phyloP scores from a whole-genome alignment of 23 red algal genomes.

The Gracilariopsis chorda region DNA sequence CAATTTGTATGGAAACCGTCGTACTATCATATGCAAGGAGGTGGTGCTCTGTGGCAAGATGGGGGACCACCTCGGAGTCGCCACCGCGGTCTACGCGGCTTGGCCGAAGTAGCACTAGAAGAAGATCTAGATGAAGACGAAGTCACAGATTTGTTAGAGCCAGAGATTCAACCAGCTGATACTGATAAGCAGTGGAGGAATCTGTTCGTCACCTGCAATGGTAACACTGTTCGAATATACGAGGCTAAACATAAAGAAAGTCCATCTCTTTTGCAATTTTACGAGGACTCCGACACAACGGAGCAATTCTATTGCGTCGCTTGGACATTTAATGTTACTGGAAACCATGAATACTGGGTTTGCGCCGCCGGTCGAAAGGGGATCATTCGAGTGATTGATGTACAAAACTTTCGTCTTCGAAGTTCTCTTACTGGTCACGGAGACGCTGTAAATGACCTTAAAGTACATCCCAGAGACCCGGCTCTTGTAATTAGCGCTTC shows the following conservation, averaged over 20 bases:
- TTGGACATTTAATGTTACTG: conserved; percentile 74
- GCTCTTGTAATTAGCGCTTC: conserved; percentile 74
- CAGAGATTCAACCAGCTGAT: too few relatives aligned
- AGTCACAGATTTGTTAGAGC: not conserved
- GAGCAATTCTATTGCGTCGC: conserved; percentile 79
- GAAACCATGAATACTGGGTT: conserved; percentile 68
- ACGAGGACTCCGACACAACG: conserved; percentile 42
- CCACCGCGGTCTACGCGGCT: not conserved
- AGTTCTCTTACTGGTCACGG: conserved; percentile 82
- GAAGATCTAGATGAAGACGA: conserved; percentile 38
- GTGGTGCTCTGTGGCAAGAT: conserved; percentile 35
- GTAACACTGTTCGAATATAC: conserved; percentile 63
- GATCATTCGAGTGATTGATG: conserved; percentile 73
- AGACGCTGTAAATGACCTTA: conserved; percentile 70
- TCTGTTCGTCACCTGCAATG: conserved; percentile 58
- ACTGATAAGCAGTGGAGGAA: conserved; percentile 23
- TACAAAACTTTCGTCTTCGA: conserved; percentile 13
- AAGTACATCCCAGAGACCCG: conserved; percentile 71
- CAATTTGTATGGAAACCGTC: conserved; percentile 57
- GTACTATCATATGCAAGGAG: conserved; percentile 48
- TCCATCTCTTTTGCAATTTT: conserved; percentile 52
- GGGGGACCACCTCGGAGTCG: not conserved
- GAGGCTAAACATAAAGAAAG: conserved; percentile 26
- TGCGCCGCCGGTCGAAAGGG: conserved; percentile 64
- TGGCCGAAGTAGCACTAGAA: not conserved